phyloP scores from a whole-genome alignment of 768 basidiomycete species.

The Suillus variegatus region DNA sequence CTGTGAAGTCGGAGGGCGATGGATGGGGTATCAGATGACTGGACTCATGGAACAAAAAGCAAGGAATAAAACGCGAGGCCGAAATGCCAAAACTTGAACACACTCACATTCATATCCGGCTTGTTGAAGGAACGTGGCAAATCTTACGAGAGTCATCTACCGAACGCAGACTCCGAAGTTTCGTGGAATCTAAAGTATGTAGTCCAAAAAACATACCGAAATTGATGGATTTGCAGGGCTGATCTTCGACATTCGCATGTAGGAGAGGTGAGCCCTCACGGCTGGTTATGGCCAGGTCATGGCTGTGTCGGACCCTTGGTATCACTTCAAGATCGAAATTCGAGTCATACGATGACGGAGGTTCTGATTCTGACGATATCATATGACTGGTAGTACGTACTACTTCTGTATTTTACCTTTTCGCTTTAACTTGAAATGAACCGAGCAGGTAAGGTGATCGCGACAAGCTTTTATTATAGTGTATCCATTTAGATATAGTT shows the following conservation, averaged over 20 bases:
- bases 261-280: neutral
- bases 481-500: neutral
- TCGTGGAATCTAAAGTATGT: neutral
- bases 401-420: constrained; percentile 1
- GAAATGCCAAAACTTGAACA: constrained; percentile 22
- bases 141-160: constrained; percentile 28
- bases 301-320: neutral
- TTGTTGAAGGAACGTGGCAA: constrained; percentile 27
- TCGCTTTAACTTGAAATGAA: neutral
- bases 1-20: constrained; percentile 17
- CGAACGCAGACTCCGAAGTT: neutral
- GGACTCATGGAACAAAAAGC: constrained; percentile 31
- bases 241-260: constrained; percentile 4
- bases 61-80: constrained; percentile 26
- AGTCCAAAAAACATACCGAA: constrained; percentile 6
- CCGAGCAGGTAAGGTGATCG: neutral
- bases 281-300: neutral
- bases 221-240: neutral
- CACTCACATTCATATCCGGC: constrained; percentile 17
- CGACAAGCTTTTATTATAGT: neutral
- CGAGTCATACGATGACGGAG: neutral
- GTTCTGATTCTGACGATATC: neutral
- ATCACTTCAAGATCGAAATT: neutral
- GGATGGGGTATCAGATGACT: constrained; percentile 30
- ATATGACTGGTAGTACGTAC: neutral